These are phyloP conservation scores for Dichotomocladium elegans DNA, from an alignment of 371 early-diverging fungal genomes.

Conservation along the genomic window DNA sequence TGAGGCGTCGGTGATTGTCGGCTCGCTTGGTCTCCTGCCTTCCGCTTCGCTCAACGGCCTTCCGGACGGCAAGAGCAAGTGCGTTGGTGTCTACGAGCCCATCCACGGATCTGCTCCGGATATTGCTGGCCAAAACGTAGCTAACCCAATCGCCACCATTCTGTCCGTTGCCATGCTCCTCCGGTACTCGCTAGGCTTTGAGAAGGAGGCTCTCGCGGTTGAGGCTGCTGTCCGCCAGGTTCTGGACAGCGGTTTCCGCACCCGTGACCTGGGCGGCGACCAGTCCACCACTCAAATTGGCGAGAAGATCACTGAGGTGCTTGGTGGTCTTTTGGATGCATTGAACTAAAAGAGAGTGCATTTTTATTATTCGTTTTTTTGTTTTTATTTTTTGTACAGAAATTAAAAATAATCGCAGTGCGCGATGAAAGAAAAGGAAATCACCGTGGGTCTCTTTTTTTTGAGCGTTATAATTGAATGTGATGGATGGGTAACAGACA, in stretches of 20 bases:
- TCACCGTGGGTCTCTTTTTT: too few relatives aligned
- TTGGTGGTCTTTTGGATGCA: slow-evolving; percentile 55
- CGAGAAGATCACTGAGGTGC: slow-evolving; percentile 79
- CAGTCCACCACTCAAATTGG: slow-evolving; percentile 84
- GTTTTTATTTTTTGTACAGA: too few relatives aligned
- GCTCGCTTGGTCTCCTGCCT: slow-evolving; percentile 91
- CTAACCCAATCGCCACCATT: slow-evolving; percentile 97
- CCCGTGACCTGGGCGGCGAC: slow-evolving; percentile 86
- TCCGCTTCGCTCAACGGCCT: slow-evolving; percentile 87
- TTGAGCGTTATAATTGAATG: too few relatives aligned
- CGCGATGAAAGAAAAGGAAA: too few relatives aligned
- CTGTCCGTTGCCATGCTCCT: slow-evolving; percentile 92
- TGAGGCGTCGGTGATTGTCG: slow-evolving; percentile 94
- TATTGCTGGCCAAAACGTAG: slow-evolving; percentile 93
- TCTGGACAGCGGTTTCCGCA: slow-evolving; percentile 83
- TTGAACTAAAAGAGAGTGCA: slow-evolving; percentile 4
- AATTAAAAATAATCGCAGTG: background rate
- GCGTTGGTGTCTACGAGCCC: slow-evolving; percentile 93
- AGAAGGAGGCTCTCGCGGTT: slow-evolving; percentile 82
- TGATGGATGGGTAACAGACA: background rate
- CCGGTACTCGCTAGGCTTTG: slow-evolving; percentile 88
- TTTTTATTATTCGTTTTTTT: too few relatives aligned
- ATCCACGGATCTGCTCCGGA: slow-evolving; percentile 98
- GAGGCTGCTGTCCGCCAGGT: slow-evolving; percentile 91
- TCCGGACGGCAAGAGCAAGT: slow-evolving; percentile 66